Percentiles rank a stretch among this genome's conserved stretches.
Evolutionary conservation across 345 rosid genomes (phyloP).

Genomic region (Citrus reticulata): DNA sequence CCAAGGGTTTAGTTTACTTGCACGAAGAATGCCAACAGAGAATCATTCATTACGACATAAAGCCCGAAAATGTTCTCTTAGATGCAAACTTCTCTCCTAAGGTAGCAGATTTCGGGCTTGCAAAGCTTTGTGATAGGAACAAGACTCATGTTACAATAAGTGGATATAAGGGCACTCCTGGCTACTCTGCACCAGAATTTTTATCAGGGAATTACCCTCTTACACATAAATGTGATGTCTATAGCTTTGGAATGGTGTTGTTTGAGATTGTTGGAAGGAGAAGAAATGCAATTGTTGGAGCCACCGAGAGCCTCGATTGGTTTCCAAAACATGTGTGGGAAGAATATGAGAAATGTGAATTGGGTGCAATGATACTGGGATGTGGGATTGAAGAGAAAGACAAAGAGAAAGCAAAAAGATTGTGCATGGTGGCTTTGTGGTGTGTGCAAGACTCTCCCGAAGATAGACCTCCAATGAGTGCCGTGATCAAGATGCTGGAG

Average conservation of each 20-base stretch:
- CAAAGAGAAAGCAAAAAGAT: slow-evolving; percentile 12
- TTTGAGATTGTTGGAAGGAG: slow-evolving; percentile 15
- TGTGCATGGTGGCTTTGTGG: slow-evolving; percentile 12
- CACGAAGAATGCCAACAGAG: slow-evolving; percentile 17
- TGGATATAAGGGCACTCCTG: slow-evolving; percentile 13
- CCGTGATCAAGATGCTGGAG: slow-evolving; percentile 29
- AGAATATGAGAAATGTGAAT: slow-evolving; percentile 6
- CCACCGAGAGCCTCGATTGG: slow-evolving; percentile 7
- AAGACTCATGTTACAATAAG: neutral
- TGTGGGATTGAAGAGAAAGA: slow-evolving; percentile 22
- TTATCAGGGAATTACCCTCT: neutral
- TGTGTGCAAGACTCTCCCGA: slow-evolving; percentile 24
- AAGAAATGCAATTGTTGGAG: neutral
- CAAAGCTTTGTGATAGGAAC: slow-evolving; percentile 1
- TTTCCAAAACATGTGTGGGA: slow-evolving; percentile 20
- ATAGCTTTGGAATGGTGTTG: slow-evolving; percentile 17
- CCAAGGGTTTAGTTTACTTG: slow-evolving; percentile 2
- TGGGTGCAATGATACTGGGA: neutral
- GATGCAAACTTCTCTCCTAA: neutral
- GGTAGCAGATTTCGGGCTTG: slow-evolving; percentile 17
- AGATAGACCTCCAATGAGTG: slow-evolving; percentile 25
- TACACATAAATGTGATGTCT: slow-evolving; percentile 16
- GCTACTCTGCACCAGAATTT: slow-evolving; percentile 13
- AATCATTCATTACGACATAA: slow-evolving; percentile 12
- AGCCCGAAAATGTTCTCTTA: slow-evolving; percentile 11